Conservation (phyloP, 1,284 basidiomycete species). For the Ceratobasidium sp. region DNA sequence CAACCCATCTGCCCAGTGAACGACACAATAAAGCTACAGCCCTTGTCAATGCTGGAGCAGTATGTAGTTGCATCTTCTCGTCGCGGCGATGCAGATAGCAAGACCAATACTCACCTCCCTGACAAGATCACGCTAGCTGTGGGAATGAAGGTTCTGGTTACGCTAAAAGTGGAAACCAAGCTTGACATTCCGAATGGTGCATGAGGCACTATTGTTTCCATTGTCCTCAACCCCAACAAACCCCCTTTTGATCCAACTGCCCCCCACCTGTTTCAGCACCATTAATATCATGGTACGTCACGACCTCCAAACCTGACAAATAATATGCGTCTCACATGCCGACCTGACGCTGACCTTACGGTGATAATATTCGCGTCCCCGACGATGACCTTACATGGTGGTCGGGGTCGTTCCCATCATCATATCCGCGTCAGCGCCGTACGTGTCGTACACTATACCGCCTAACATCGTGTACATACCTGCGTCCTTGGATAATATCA, state of each 20-base stretch:
- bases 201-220: background rate
- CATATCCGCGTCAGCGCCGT: no score
- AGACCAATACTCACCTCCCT: background rate
- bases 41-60: slow-evolving; percentile 46
- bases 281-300: no score
- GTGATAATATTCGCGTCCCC: no score
- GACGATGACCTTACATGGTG: no score
- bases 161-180: background rate
- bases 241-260: background rate
- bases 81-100: background rate
- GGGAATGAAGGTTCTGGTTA: background rate
- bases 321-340: no score
- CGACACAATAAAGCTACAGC: slow-evolving; percentile 49
- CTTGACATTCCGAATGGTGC: background rate
- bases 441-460: no score
- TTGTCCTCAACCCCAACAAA: background rate
- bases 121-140: background rate
- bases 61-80: background rate
- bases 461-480: no score
- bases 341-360: no score
- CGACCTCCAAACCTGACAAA: no score
- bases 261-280: no score
- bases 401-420: no score
- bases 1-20: slow-evolving; percentile 46
- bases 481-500: no score